Percentiles rank a stretch among this genome's conserved stretches.
Evolutionary conservation across 2,329 filamentous ascomycete genomes (phyloP).

Genomic region (Penicillium capsulatum): DNA sequence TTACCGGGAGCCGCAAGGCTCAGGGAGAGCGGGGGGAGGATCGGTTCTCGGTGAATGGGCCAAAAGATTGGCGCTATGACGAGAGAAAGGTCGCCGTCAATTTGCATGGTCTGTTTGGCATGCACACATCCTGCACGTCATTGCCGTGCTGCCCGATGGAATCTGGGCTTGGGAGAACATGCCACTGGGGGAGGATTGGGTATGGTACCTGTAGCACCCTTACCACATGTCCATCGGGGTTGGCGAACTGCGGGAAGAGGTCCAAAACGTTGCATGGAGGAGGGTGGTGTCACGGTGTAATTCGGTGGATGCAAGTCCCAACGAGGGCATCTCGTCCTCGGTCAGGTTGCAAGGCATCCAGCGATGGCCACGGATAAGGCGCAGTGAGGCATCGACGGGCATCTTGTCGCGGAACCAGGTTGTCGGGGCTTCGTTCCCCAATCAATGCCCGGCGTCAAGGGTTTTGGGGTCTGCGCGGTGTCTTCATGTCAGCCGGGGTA

Average conservation of each 20-base stretch:
- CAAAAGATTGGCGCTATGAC: slow-evolving; percentile 11
- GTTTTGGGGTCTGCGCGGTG: slow-evolving; percentile 8
- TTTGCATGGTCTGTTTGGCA: no score
- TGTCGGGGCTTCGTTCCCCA: background rate
- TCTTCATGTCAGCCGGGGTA: slow-evolving; percentile 15
- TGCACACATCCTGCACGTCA: slow-evolving; percentile 15
- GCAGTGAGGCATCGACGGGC: slow-evolving; percentile 6
- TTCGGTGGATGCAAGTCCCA: slow-evolving; percentile 19
- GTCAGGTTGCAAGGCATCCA: slow-evolving; percentile 25
- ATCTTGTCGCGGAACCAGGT: background rate
- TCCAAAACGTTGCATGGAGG: slow-evolving; percentile 1
- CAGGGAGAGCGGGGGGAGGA: slow-evolving; percentile 17
- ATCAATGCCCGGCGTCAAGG: background rate
- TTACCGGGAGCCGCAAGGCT: slow-evolving; percentile 8
- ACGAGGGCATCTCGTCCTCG: slow-evolving; percentile 19
- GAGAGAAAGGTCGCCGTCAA: background rate
- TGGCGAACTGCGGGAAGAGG: background rate
- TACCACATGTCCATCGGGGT: slow-evolving; percentile 3
- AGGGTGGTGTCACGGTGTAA: slow-evolving; percentile 23
- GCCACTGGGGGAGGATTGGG: slow-evolving; percentile 2
- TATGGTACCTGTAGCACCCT: background rate
- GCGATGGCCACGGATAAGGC: slow-evolving; percentile 10
- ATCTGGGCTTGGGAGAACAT: slow-evolving; percentile 1
- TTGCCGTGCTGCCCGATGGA: slow-evolving; percentile 13
- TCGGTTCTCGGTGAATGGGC: slow-evolving; percentile 10